Evolutionary conservation across 805 yeast species (phyloP), one percentile per base, ranked within the genome.

Genomic region (Blastobotrys muscicola): DNA sequence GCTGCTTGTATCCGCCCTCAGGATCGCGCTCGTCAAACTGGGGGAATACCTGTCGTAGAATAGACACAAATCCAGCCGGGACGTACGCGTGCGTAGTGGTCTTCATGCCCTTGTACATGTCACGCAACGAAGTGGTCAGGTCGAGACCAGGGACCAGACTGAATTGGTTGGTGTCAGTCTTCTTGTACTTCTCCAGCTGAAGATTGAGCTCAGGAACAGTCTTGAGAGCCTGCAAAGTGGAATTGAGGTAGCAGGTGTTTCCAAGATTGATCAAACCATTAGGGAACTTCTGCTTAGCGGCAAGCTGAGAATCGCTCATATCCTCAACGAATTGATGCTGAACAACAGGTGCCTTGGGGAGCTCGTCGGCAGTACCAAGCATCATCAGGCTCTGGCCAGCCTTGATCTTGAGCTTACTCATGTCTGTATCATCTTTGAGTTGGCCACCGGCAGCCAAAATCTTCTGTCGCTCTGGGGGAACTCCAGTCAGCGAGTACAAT

Each of bases 401-500:
- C 55, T 82, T 83, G 49, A 89, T 58, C 20, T 70, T 73, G 41
- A 82, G 68, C 3, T 65, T 52, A 8, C 67, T 57, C 42, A 85
- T 62, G 33, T 70, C 66, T n/a, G 66, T 67, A 47, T 82, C 89
- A 62, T 86, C 90, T 44, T 72, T 71, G 55, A 92, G 66, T 60
- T 87, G 94, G 35, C 96, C 95, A 9, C 94, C 90, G 52, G 85
- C 87, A 42, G 86, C 75, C 58, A 92, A 72, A 48, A 89, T 81
- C 67, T 90, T 90, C 66, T 92, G 98, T 53, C 96, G 80, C 43
- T 77, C 82, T 1, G 79, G 75, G n/a, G 95, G 94, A 44, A 92
- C 85, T 46, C 77, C 77, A 2, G 97, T 90, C 45, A 76, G 60
- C 15, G 78, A 75, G 52, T 74, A 79, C 44, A 92, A 78, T 61